These are phyloP conservation scores for Aspergillus sp. DNA, from an alignment of 2,329 filamentous ascomycete genomes.

Conservation along the genomic window DNA sequence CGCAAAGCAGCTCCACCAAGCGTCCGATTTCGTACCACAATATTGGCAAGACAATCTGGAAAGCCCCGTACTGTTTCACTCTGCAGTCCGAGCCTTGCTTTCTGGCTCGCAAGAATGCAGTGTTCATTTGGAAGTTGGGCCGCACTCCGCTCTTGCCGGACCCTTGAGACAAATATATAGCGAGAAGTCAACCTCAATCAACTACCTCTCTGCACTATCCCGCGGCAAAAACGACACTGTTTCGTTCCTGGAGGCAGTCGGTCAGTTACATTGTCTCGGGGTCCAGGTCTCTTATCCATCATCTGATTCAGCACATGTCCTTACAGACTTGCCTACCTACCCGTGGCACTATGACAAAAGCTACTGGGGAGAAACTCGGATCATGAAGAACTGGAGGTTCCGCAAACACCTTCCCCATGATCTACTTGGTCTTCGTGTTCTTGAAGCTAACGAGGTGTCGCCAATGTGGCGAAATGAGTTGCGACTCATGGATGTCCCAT, in stretches of 20 bases:
- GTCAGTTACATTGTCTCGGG: not conserved
- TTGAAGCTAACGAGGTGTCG: not conserved
- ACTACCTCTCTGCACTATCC: not conserved
- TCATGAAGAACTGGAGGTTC: not conserved
- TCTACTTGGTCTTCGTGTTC: not conserved
- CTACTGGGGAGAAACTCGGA: slow-evolving; percentile 6
- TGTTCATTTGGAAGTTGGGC: not conserved
- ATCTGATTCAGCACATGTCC: not conserved
- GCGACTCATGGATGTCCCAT: slow-evolving; percentile 21
- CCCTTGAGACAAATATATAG: not conserved
- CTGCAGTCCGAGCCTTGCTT: not conserved
- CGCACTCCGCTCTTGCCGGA: slow-evolving; percentile 1
- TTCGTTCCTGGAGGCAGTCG: not conserved
- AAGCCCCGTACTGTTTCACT: not conserved
- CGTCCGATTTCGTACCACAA: not conserved
- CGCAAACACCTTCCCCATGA: not conserved
- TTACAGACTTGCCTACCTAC: slow-evolving; percentile 4
- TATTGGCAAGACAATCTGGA: slow-evolving; percentile 3
- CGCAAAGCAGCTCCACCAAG: not conserved
- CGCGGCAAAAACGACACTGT: not conserved
- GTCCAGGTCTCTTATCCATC: not conserved
- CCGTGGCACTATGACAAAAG: slow-evolving; percentile 5
- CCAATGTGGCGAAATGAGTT: slow-evolving; percentile 21
- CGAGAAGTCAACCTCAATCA: not conserved
- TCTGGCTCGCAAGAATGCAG: not conserved